Conservation (phyloP, 208 protist species). For the Paratrypanosoma confusum region DNA sequence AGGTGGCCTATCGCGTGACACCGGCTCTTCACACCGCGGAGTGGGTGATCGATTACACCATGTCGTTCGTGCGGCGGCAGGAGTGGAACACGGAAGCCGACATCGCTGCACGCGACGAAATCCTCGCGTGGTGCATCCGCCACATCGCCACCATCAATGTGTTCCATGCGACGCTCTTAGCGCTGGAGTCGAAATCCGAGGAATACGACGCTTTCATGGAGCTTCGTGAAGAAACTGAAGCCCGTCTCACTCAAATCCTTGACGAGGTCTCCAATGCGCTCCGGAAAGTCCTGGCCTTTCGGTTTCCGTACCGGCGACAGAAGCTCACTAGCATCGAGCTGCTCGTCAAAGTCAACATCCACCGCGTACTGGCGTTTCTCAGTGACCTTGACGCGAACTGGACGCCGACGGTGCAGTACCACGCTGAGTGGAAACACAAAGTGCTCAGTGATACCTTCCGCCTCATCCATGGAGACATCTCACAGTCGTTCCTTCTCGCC, state of each 20-base stretch:
- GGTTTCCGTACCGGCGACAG: slow-evolving; percentile 46
- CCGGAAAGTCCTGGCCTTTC: slow-evolving; percentile 15
- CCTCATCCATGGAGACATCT: slow-evolving; percentile 47
- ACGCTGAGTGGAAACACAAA: slow-evolving; percentile 55
- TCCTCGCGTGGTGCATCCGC: slow-evolving; percentile 67
- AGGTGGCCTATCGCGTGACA: slow-evolving; percentile 23
- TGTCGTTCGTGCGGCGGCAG: slow-evolving; percentile 48
- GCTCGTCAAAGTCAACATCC: slow-evolving; percentile 39
- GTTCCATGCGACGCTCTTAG: slow-evolving; percentile 55
- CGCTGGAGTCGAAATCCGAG: slow-evolving; percentile 43
- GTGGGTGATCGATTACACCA: slow-evolving; percentile 82
- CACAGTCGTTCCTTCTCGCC: slow-evolving; percentile 37
- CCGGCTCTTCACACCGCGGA: slow-evolving; percentile 46
- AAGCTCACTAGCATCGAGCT: slow-evolving; percentile 33
- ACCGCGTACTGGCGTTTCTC: slow-evolving; percentile 48
- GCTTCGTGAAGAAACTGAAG: slow-evolving; percentile 32
- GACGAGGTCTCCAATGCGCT: slow-evolving; percentile 40
- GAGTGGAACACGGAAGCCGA: too few relatives aligned
- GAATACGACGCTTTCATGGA: slow-evolving; percentile 53
- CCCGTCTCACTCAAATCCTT: slow-evolving; percentile 30
- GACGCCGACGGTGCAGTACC: slow-evolving; percentile 49
- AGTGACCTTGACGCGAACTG: slow-evolving; percentile 75
- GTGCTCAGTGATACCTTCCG: slow-evolving; percentile 52
- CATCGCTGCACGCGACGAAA: slow-evolving; percentile 23
- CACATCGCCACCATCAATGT: slow-evolving; percentile 54